Conservation (phyloP, 495 filamentous ascomycete species). For the Oleoguttula mirabilis region DNA sequence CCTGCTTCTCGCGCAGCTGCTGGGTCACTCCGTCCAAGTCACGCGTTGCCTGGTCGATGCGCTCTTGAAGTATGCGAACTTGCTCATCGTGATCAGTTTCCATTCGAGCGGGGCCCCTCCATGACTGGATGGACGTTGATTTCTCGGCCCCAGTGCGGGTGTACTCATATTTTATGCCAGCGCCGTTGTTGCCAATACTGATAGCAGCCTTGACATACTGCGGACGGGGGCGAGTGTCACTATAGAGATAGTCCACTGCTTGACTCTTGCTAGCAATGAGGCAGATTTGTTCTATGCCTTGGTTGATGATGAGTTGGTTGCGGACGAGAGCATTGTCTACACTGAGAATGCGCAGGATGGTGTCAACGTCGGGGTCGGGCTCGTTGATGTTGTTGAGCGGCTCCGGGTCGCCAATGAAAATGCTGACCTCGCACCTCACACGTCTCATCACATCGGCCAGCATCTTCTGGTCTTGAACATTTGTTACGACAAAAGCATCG, state of each 20-base stretch:
- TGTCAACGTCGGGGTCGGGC: constrained; percentile 53
- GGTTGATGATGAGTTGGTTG: constrained; percentile 70
- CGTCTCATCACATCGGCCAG: constrained; percentile 52
- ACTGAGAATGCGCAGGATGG: constrained; percentile 63
- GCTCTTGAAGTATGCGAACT: constrained; percentile 37
- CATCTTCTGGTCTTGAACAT: constrained; percentile 51
- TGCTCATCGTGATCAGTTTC: constrained; percentile 63
- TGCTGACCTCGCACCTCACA: constrained; percentile 42
- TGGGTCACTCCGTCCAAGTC: constrained; percentile 33
- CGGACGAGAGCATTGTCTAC: constrained; percentile 69
- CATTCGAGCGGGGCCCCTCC: constrained; percentile 51
- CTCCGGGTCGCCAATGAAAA: constrained; percentile 52
- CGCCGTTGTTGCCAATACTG: constrained; percentile 46
- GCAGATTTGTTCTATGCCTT: constrained; percentile 72
- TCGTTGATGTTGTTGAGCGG: constrained; percentile 56
- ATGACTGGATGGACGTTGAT: constrained; percentile 42
- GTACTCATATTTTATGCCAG: constrained; percentile 38
- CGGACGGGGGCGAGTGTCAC: constrained; percentile 37
- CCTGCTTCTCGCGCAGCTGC: constrained; percentile 25
- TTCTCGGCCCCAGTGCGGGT: constrained; percentile 35
- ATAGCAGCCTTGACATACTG: constrained; percentile 64
- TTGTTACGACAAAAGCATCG: constrained; percentile 68
- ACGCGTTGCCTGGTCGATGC: constrained; percentile 32
- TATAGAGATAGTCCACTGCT: constrained; percentile 55
- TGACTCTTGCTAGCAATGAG: constrained; percentile 55